These are phyloP conservation scores for Quercus aquifolioides DNA, from an alignment of 306 rosid species.

Conservation along the genomic window DNA sequence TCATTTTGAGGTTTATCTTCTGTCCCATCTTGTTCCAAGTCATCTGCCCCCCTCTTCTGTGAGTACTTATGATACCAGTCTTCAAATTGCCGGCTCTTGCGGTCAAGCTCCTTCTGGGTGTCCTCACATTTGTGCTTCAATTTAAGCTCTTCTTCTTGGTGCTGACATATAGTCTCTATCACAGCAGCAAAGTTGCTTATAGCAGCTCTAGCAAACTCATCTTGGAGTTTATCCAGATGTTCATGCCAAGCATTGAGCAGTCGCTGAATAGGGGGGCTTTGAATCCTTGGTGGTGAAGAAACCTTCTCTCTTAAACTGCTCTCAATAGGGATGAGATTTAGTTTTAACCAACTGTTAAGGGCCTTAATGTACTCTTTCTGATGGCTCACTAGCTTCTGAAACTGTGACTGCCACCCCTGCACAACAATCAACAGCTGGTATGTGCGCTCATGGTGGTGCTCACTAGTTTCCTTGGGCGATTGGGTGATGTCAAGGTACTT, in stretches of 20 bases:
- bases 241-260: conserved; percentile 78
- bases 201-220: conserved; percentile 65
- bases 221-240: conserved; percentile 75
- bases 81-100: conserved; percentile 62
- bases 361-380: conserved; percentile 74
- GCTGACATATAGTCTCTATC: conserved; percentile 48
- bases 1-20: conserved; percentile 37
- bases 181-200: conserved; percentile 64
- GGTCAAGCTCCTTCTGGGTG: conserved; percentile 64
- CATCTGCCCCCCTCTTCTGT: conserved; percentile 49
- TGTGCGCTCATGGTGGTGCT: conserved; percentile 81
- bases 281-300: conserved; percentile 85
- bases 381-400: conserved; percentile 54
- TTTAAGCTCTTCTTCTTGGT: conserved; percentile 65
- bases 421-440: conserved; percentile 60
- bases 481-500: conserved; percentile 56
- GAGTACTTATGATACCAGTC: conserved; percentile 77
- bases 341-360: conserved; percentile 67
- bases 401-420: conserved; percentile 70
- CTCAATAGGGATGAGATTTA: conserved; percentile 84
- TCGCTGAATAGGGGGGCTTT: conserved; percentile 55
- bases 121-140: conserved; percentile 71
- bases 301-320: conserved; percentile 88
- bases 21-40: conserved; percentile 38
- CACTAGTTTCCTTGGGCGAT: conserved; percentile 73